These are phyloP conservation scores for Ophiosphaerella herpotricha DNA, from an alignment of 2,329 filamentous ascomycete genomes.

Conservation along the genomic window DNA sequence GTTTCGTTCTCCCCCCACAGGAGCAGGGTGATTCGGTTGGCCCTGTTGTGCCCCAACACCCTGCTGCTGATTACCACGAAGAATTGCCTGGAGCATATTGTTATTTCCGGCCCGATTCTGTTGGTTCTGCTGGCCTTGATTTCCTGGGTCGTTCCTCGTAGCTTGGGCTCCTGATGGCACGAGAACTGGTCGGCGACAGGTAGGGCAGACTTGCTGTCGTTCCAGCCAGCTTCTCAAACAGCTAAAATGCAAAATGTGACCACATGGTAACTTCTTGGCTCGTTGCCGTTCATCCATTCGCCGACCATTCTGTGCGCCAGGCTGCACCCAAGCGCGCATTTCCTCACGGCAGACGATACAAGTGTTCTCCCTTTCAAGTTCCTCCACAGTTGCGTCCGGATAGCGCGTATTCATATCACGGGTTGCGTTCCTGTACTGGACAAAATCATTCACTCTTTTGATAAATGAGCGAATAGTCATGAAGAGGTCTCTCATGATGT, in stretches of 20 bases:
- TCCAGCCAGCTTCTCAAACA: conserved; percentile 98
- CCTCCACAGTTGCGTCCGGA: conserved; percentile 85
- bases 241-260: conserved; percentile 91
- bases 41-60: conserved; percentile 25
- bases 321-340: conserved; percentile 79
- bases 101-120: conserved; percentile 20
- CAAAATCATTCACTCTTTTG: conserved; percentile 83
- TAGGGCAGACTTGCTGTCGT: conserved; percentile 95
- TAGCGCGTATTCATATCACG: conserved; percentile 91
- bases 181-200: conserved; percentile 82
- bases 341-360: conserved; percentile 98
- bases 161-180: conserved; percentile 38
- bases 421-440: conserved; percentile 89
- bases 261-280: conserved; percentile 95
- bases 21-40: conserved; percentile 26
- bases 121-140: conserved; percentile 27
- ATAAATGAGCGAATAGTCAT: conserved; percentile 91
- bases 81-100: conserved; percentile 20
- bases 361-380: conserved; percentile 83
- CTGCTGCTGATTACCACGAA: conserved; percentile 24
- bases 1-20: conserved; percentile 23
- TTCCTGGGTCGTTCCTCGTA: conserved; percentile 31
- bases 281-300: conserved; percentile 78
- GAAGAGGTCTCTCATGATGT: conserved; percentile 94
- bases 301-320: conserved; percentile 45